These are phyloP conservation scores for Dictyophora rubrovolvata DNA, from an alignment of 768 basidiomycete species.

Conservation along the genomic window DNA sequence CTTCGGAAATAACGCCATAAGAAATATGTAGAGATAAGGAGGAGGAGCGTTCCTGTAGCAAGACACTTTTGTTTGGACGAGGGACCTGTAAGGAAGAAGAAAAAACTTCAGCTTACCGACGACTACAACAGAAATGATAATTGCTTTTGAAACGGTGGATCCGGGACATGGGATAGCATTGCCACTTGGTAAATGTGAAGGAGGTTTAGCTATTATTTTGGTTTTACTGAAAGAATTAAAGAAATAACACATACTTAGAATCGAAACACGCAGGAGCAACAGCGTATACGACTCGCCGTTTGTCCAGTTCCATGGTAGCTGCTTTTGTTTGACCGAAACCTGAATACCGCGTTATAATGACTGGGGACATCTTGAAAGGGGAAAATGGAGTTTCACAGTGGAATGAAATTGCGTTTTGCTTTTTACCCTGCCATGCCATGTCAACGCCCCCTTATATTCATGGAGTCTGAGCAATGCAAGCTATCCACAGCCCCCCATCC, in stretches of 20 bases:
- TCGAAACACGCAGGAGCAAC: not conserved
- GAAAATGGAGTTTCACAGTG: not conserved
- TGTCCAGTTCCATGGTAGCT: not conserved
- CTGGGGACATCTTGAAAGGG: not conserved
- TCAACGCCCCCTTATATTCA: too few species aligned
- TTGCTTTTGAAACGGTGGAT: not conserved
- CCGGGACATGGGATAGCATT: not conserved
- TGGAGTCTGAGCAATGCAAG: too few species aligned
- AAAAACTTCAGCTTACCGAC: not conserved
- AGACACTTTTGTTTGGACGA: not conserved
- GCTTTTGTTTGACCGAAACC: not conserved
- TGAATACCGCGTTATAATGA: not conserved
- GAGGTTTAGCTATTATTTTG: too few species aligned
- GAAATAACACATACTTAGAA: not conserved
- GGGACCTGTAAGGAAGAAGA: too few species aligned
- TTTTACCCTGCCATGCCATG: too few species aligned
- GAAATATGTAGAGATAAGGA: not conserved
- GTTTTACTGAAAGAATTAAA: not conserved
- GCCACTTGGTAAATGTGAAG: not conserved
- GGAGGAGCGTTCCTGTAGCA: not conserved
- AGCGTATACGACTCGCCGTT: not conserved
- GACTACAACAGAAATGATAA: not conserved
- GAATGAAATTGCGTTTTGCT: too few species aligned
- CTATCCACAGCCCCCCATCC: too few species aligned
- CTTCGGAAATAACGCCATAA: not conserved